These are phyloP conservation scores for Elaeis oleifera DNA, from an alignment of 202 grass and related monocot species.

Conservation along the genomic window DNA sequence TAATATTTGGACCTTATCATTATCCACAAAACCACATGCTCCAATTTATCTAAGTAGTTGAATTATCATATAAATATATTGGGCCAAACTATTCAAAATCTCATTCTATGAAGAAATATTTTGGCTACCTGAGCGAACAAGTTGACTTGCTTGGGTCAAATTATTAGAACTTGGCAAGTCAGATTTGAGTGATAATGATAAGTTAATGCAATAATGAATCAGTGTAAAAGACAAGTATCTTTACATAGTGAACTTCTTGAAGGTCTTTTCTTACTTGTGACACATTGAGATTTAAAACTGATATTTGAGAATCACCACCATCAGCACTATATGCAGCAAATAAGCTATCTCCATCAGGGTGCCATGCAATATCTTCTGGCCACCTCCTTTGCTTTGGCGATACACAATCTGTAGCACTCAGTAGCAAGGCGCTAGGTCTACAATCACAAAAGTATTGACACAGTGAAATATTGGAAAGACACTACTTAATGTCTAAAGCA, in stretches of 20 bases:
- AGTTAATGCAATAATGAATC: too few species aligned
- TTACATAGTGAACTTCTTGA: constrained; percentile 21
- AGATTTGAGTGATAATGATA: too few species aligned
- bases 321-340: constrained; percentile 93
- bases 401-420: constrained; percentile 72
- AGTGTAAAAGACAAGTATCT: constrained; percentile 21
- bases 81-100: too few species aligned
- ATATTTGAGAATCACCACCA: constrained; percentile 73
- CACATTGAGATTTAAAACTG: constrained; percentile 70
- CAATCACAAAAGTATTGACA: constrained; percentile 17
- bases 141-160: too few species aligned
- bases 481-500: not conserved
- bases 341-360: constrained; percentile 72
- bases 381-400: constrained; percentile 84
- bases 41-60: too few species aligned
- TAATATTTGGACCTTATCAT: too few species aligned
- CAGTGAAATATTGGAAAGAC: not conserved
- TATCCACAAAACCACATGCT: too few species aligned
- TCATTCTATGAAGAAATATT: too few species aligned
- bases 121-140: too few species aligned
- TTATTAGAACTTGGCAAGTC: too few species aligned
- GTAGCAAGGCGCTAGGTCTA: constrained; percentile 54
- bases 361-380: constrained; percentile 95
- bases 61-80: too few species aligned
- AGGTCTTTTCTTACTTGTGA: constrained; percentile 58